Base-by-base conservation (phyloP, 208 protist species). In the Borovskyia barvae region DNA sequence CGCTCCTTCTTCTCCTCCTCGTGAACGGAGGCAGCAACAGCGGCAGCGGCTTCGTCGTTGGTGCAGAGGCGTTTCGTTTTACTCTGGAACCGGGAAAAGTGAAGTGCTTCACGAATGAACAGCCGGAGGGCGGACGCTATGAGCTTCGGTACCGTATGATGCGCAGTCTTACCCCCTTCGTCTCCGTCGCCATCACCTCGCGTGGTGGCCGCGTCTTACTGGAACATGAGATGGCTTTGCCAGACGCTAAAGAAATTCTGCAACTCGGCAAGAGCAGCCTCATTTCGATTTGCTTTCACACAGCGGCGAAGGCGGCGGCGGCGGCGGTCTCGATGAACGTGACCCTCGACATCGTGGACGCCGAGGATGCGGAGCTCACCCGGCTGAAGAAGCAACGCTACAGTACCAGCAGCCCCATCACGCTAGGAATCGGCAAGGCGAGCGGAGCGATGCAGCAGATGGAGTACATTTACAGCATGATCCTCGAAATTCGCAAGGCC, bases 71-170 rank as follows among this genome's bases (percentile, higher is more conserved):
- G 4, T 89, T 92, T 48, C 76, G 80, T 61, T 92, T 92, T 66
- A 77, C 76, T 28, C 48, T 78, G 1, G 42, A 55, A 0, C 81
- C 85, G 1, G 85, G 80, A 5, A 71, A 67, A 26, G 37, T 53
- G 20, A 92, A 84, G 47, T 92, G 85, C 66, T 92, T 89, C 57
- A 87, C 85, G 3, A 69, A 63, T 41, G 61, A 80, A 7, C 45
- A 84, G 7, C 53, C 56, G 3, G 76, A 82, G 50, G 64, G 64
- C 9, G 81, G 76, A 19, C 81, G 80, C 30, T 87, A 85, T 52
- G 75, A 89, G 50, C 32, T 92, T 17, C 81, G 76, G 46, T 92
- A 92, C 67, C 72, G 69, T 43, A 89, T 92, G 81, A 42, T 75
- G 17, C 66, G 74, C 56, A 82, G 70, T 51, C 63, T 89, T 12